phyloP scores from a whole-genome alignment of 768 basidiomycete genomes.

The Lactifluus pinguis region DNA sequence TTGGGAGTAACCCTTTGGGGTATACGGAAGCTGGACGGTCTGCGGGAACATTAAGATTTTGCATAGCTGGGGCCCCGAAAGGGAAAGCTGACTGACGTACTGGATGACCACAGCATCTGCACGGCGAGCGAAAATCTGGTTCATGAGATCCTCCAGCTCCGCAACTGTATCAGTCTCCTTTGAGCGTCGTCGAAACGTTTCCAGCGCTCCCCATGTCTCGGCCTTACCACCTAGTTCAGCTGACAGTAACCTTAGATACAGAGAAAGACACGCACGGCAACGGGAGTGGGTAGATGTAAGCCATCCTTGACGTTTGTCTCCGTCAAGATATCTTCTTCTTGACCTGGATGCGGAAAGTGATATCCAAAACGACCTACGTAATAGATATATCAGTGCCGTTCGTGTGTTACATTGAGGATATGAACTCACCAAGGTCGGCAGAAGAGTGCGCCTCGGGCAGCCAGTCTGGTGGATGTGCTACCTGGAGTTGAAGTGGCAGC shows the following conservation, averaged over 20 bases:
- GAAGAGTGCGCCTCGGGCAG: conserved; percentile 54
- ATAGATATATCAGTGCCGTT: neutral
- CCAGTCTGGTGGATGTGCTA: conserved; percentile 65
- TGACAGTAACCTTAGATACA: neutral
- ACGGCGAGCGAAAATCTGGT: conserved; percentile 60
- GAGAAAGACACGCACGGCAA: conserved; percentile 41
- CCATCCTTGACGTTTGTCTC: conserved; percentile 59
- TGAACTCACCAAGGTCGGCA: conserved; percentile 57
- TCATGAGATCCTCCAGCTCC: conserved; percentile 67
- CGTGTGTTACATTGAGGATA: neutral
- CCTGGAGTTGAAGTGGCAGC: conserved; percentile 42
- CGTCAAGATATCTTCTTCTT: conserved; percentile 68
- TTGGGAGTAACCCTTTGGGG: conserved; percentile 78
- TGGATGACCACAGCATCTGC: conserved; percentile 49
- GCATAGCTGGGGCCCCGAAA: neutral
- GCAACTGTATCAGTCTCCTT: conserved; percentile 42
- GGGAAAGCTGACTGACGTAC: conserved; percentile 34
- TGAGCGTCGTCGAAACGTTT: conserved; percentile 42
- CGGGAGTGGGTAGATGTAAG: conserved; percentile 41
- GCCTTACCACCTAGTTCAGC: conserved; percentile 32
- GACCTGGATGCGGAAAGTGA: conserved; percentile 62
- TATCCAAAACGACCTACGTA: conserved; percentile 64
- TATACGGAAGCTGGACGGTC: conserved; percentile 63
- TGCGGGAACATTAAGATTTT: conserved; percentile 21
- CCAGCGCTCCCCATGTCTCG: conserved; percentile 53